These are phyloP conservation scores for Nakazawaea holstii DNA, from an alignment of 805 yeast species.

Conservation along the genomic window DNA sequence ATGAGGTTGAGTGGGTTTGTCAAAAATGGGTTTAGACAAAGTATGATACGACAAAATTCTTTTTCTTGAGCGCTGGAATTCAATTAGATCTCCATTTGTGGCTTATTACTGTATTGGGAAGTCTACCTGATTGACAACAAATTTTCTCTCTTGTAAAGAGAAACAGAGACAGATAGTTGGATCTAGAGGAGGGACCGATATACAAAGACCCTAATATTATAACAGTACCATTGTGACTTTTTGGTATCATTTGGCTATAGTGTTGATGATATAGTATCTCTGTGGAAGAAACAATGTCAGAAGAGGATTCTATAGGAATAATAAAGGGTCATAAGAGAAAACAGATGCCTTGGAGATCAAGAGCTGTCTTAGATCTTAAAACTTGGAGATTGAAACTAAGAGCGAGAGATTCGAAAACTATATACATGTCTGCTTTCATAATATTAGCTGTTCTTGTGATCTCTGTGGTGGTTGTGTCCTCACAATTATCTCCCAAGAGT, in stretches of 20 bases:
- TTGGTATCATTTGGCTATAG: no score
- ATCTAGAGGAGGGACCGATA: no score
- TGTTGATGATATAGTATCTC: no score
- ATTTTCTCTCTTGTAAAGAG: no score
- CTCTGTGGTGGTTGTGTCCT: not conserved
- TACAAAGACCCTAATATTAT: no score
- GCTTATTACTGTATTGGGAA: not conserved
- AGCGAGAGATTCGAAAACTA: not conserved
- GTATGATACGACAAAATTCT: no score
- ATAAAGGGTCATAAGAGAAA: constrained; percentile 5
- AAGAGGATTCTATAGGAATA: not conserved
- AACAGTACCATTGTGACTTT: no score
- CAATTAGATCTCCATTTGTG: not conserved
- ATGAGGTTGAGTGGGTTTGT: no score
- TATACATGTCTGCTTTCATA: not conserved
- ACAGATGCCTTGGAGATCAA: constrained; percentile 2
- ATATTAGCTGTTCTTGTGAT: not conserved
- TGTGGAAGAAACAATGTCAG: not conserved
- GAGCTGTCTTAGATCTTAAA: not conserved
- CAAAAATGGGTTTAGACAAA: no score
- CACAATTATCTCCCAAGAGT: not conserved
- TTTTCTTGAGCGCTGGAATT: not conserved
- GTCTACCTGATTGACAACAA: not conserved
- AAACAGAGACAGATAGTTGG: no score
- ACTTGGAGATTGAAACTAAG: not conserved